Base-by-base conservation (phyloP, 2,329 filamentous ascomycete species). In the Magnaporthiopsis rhizophila region DNA sequence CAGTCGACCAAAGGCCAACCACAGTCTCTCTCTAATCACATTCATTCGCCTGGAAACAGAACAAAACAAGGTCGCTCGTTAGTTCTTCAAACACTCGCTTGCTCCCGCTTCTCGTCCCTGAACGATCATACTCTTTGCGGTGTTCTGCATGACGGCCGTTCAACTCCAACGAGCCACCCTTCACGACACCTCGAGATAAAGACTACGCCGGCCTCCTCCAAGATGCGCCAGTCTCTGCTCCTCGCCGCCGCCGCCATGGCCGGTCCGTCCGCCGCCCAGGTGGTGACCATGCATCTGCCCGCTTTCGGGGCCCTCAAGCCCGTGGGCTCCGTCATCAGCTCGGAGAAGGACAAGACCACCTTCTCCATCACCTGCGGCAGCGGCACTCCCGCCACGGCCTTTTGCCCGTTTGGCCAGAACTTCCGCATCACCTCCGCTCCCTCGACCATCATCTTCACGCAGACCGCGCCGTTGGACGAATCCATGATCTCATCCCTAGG, bases 301-400 rank as follows among this genome's bases (percentile, higher is more conserved):
- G 36, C 58, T 11, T 24, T 64, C 26, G 67, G 67, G 32, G 26
- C 50, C 18, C 6, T 18, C 26, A 34, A 70, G 62, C 59, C 64
- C 1, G 64, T 67, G 50, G 72, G 65, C 24, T 73, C 69, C 1
- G 67, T 73, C 56, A 65, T 73, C 65, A 64, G 65, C 26, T 70
- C 65, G n/a, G 66, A 62, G 36, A 64, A 70, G 18, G 69, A 66
- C 15, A 69, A 69, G 11, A 71, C 72, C 1, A 62, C 66, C 2
- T 72, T 68, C 63, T 60, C 58, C 26, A n/a, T 60, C 13, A 60
- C 26, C 58, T 60, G 58, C 58, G 32, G 5, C 4, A 21, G 34
- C 36, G 13, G 9, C 18, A 11, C 45, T n/a, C 18, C 18, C 18
- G 21, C 45, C 45, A 53, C 45, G 45, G 45, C 45, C 18, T 53